These are phyloP conservation scores for Drosera capensis DNA, from an alignment of 148 eudicot genomes.

Conservation along the genomic window DNA sequence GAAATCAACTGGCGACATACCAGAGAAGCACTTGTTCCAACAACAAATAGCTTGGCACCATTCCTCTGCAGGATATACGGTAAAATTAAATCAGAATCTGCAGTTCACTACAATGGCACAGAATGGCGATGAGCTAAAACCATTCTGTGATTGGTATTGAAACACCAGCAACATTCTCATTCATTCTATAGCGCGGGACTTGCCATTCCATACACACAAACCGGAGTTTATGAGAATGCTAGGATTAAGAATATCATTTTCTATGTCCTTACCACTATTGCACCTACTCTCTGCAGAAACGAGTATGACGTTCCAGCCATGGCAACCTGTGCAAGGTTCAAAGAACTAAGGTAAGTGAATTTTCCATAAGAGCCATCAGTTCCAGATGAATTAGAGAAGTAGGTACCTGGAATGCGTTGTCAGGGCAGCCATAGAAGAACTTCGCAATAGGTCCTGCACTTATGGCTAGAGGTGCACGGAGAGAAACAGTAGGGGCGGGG, in stretches of 20 bases:
- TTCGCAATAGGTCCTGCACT: conserved; percentile 48
- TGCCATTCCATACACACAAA: no score
- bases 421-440: conserved; percentile 79
- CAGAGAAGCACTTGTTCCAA: conserved; percentile 75
- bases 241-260: no score
- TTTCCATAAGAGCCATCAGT: no score
- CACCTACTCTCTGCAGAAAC: conserved; percentile 60
- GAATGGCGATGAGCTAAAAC: no score
- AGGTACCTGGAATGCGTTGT: conserved; percentile 81
- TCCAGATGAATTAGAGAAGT: no score
- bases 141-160: no score
- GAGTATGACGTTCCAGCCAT: conserved; percentile 73
- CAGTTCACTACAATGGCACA: no score
- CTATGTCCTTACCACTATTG: conserved; percentile 76
- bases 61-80: conserved; percentile 56
- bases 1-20: conserved; percentile 18
- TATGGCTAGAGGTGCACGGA: conserved; percentile 54
- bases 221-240: no score
- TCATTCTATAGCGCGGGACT: no score
- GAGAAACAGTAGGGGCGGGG: conserved; percentile 87
- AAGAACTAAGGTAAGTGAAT: no score
- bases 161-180: neutral
- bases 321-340: conserved; percentile 35
- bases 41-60: conserved; percentile 77
- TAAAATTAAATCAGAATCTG: no score